These are phyloP conservation scores for Dactylellina sp. DNA, from an alignment of 2,329 filamentous ascomycete genomes.

Conservation along the genomic window DNA sequence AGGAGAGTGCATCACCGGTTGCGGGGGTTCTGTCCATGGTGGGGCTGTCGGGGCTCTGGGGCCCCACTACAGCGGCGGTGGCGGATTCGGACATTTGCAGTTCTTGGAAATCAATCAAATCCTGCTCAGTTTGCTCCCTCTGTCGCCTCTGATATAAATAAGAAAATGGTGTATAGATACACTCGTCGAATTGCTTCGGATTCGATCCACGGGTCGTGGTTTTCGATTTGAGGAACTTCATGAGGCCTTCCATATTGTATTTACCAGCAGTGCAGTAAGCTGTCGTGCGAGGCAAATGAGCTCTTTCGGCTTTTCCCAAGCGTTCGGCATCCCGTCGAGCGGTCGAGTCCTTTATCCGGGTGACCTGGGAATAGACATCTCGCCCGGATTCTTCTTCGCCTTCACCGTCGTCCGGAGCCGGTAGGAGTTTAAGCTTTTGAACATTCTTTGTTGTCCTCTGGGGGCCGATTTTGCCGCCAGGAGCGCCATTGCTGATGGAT, in stretches of 20 bases:
- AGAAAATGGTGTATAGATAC: conserved; percentile 82
- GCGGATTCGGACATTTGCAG: conserved; percentile 62
- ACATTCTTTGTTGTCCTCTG: conserved; percentile 95
- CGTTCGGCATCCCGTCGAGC: conserved; percentile 91
- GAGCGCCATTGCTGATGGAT: conserved; percentile 42
- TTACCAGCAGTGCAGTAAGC: conserved; percentile 95
- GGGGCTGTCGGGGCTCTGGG: conserved; percentile 35
- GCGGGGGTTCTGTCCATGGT: conserved; percentile 60
- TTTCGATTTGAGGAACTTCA: conserved; percentile 89
- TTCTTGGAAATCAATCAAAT: conserved; percentile 73
- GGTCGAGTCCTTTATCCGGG: conserved; percentile 94
- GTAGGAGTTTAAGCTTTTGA: conserved; percentile 96
- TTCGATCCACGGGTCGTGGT: conserved; percentile 80
- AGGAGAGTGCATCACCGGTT: conserved; percentile 62
- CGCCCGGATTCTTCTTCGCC: conserved; percentile 88
- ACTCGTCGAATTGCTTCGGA: conserved; percentile 96
- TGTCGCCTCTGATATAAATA: conserved; percentile 80
- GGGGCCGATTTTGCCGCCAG: conserved; percentile 81
- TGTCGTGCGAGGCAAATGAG: conserved; percentile 87
- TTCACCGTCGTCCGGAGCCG: conserved; percentile 84
- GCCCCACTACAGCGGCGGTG: conserved; percentile 38
- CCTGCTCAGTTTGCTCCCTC: conserved; percentile 74
- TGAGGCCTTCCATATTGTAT: conserved; percentile 88
- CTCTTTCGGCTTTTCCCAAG: conserved; percentile 90
- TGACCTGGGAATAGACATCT: conserved; percentile 98